phyloP scores from a whole-genome alignment of 345 rosid genomes.

The Bretschneidera sinensis region DNA sequence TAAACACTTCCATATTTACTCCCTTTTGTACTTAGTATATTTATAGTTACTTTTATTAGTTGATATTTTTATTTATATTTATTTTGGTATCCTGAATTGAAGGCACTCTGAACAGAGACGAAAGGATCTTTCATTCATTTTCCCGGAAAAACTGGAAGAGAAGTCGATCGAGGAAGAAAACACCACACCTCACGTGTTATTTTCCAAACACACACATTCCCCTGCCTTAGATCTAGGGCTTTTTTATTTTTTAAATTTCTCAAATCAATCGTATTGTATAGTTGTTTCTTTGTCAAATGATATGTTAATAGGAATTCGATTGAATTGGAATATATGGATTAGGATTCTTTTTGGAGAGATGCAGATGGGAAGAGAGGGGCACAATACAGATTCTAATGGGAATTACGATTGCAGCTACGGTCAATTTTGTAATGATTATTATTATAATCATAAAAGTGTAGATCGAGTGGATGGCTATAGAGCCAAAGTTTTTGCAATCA shows the following conservation, averaged over 20 bases:
- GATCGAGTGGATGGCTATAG: constrained; percentile 19
- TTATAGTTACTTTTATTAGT: no score
- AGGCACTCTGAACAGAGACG: no score
- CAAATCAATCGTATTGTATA: neutral
- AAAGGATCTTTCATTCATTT: constrained; percentile 24
- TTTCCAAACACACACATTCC: no score
- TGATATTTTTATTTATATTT: no score
- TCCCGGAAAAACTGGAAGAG: constrained; percentile 24
- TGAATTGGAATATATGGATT: neutral
- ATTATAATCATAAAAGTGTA: constrained; percentile 11
- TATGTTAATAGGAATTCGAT: constrained; percentile 13
- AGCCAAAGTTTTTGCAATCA: constrained; percentile 16
- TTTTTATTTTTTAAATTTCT: neutral
- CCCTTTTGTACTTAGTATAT: no score
- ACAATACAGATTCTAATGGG: constrained; percentile 18
- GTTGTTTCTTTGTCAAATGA: no score
- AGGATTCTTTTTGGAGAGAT: constrained; percentile 6
- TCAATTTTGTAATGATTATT: constrained; percentile 21
- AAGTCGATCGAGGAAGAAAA: constrained; percentile 13
- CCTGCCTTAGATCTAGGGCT: constrained; percentile 11
- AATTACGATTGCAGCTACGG: constrained; percentile 18
- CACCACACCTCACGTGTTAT: constrained; percentile 16
- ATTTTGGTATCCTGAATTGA: no score
- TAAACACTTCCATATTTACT: no score
- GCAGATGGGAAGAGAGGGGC: constrained; percentile 42